Evolutionary conservation across 306 rosid genomes (phyloP).

Genomic region (Ormosia emarginata): DNA sequence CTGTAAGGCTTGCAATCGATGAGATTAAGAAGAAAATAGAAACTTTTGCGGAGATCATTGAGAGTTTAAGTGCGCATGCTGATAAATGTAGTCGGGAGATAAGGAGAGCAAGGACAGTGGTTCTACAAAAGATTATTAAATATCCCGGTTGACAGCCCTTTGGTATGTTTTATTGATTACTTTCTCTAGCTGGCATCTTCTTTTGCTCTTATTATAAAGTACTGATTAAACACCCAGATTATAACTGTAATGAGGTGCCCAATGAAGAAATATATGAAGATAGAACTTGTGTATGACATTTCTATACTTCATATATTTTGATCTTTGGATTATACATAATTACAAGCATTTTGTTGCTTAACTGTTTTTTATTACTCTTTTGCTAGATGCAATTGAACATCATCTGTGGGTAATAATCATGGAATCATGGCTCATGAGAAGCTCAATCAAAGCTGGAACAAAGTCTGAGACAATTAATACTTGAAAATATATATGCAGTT

Average conservation of each 20-base stretch:
- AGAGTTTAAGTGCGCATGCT: conserved; percentile 59
- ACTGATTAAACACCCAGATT: conserved; percentile 22
- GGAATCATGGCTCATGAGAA: conserved; percentile 8
- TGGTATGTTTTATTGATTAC: conserved; percentile 24
- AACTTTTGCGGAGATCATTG: conserved; percentile 46
- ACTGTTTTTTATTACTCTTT: not conserved
- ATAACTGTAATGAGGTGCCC: not conserved
- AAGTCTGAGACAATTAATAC: not conserved
- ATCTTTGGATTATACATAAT: not conserved
- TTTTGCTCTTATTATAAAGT: not conserved
- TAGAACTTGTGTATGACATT: conserved; percentile 26
- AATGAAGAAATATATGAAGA: not conserved
- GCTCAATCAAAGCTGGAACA: not conserved
- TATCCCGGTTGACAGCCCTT: conserved; percentile 23
- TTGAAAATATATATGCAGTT: not conserved
- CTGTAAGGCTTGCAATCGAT: conserved; percentile 59
- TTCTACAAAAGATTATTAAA: conserved; percentile 53
- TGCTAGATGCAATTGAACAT: conserved; percentile 17
- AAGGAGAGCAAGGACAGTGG: conserved; percentile 68
- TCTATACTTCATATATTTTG: not conserved
- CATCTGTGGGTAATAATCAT: not conserved
- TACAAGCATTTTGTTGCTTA: not conserved
- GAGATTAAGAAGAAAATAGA: conserved; percentile 84
- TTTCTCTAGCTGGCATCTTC: conserved; percentile 11
- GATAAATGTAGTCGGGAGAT: conserved; percentile 57